Percentiles rank a stretch among this genome's conserved stretches.
Conservation (phyloP, 2,329 filamentous ascomycete species). For the Colletotrichum abscissum region DNA sequence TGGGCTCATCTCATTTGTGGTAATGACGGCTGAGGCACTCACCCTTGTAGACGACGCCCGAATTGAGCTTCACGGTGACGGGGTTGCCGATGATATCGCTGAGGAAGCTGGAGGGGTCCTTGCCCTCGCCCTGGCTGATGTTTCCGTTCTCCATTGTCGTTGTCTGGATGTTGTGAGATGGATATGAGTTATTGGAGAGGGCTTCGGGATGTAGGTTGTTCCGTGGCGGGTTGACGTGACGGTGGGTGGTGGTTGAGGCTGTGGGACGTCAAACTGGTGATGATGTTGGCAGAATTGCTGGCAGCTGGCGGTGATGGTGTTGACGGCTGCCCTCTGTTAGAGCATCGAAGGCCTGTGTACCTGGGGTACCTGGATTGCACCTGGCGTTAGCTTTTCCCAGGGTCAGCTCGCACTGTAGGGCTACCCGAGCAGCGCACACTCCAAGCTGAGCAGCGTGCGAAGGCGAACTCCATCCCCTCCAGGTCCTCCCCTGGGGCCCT, state of each 20-base stretch:
- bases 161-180: background rate
- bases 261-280: slow-evolving; percentile 8
- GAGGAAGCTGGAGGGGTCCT: slow-evolving; percentile 93
- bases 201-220: background rate
- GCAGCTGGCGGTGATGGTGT: background rate
- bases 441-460: slow-evolving; percentile 11
- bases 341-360: background rate
- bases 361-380: background rate
- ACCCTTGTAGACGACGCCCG: slow-evolving; percentile 99
- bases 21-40: slow-evolving; percentile 35
- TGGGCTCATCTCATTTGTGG: background rate
- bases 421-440: slow-evolving; percentile 19
- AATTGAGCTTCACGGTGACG: slow-evolving; percentile 97
- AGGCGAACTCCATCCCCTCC: slow-evolving; percentile 3
- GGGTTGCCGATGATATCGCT: slow-evolving; percentile 93
- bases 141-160: slow-evolving; percentile 79
- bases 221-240: background rate
- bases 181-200: background rate
- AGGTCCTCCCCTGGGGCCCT: no score
- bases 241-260: slow-evolving; percentile 22
- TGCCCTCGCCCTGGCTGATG: slow-evolving; percentile 74
- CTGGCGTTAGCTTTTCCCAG: background rate
- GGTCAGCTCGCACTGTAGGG: slow-evolving; percentile 33
- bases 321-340: background rate
- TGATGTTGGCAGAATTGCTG: slow-evolving; percentile 29